Evolutionary conservation across 2,329 filamentous ascomycete genomes (phyloP), one percentile per base, ranked within the genome.

Genomic region (Tolypocladium guangdongense): DNA sequence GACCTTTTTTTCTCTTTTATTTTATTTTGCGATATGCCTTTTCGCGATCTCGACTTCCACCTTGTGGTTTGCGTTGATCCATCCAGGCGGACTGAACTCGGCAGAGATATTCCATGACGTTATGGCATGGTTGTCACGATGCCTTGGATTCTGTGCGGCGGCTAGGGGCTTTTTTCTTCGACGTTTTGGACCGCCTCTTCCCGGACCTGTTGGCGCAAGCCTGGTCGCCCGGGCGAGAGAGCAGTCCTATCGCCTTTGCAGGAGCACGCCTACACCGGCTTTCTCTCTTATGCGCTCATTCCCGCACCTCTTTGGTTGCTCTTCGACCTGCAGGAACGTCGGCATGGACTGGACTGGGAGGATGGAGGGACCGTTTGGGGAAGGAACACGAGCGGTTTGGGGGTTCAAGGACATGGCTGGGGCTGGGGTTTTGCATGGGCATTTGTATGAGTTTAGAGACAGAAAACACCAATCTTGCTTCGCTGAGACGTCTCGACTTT

Each of bases 41-140:
- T 49, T 30, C 38, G 36, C 35, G 27, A 37, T n/a, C 14, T 54
- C 50, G 20, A 45, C 39, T 52, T 37, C 8, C 43, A 52, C 45
- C 50, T 27, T 52, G 20, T 47, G 16, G 24, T 38, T 55, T 51
- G 20, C 24, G 47, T 55, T 53, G 36, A 41, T 53, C 30, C 7
- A 45, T 30, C 33, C 11, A 45, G 32, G 45, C 37, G 35, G 22
- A 49, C 16, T 50, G 49, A 20, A 37, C 24, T 30, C n/a, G 39
- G 38, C 52, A 36, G 38, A 30, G 24, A 24, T 33, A 32, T 39
- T 36, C 37, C 51, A 53, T 49, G 46, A 53, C 46, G 41, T 36
- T 43, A 43, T 14, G 37, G 45, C 62, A 65, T 60, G 63, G 63
- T 49, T 62, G 59, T 52, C 50, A 59, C 59, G 56, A 60, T 51